Percentiles rank a stretch among this genome's conserved stretches.
phyloP scores from a whole-genome alignment of 495 filamentous ascomycete species.

The Talaromyces borbonicus region DNA sequence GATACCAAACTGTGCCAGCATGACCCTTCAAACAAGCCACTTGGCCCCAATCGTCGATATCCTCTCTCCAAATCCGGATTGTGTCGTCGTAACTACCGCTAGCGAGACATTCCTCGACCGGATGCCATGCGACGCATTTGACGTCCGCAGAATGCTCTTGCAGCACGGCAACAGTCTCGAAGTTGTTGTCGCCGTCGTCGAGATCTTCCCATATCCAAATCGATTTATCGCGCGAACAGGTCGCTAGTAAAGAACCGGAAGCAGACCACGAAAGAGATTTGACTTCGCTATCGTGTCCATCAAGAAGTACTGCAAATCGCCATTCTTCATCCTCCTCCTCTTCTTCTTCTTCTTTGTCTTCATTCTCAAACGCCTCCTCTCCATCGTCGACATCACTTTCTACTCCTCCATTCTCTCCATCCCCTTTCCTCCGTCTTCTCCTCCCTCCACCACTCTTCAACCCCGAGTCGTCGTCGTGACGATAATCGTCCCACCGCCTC shows the following conservation, averaged over 20 bases:
- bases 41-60: constrained; percentile 86
- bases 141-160: constrained; percentile 92
- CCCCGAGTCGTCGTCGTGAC: constrained; percentile 15
- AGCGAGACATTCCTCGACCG: constrained; percentile 69
- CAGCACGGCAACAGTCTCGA: constrained; percentile 89
- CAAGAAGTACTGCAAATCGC: constrained; percentile 77
- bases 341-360: constrained; percentile 13
- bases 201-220: constrained; percentile 99
- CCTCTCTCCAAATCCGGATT: constrained; percentile 79
- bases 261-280: constrained; percentile 77
- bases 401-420: constrained; percentile 1
- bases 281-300: constrained; percentile 90
- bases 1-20: constrained; percentile 71
- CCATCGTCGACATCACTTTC: constrained; percentile 3
- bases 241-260: constrained; percentile 72
- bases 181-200: constrained; percentile 73
- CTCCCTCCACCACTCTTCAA: no score
- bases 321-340: constrained; percentile 69
- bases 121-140: constrained; percentile 87
- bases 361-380: no score
- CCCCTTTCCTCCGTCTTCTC: constrained; percentile 17
- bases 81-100: constrained; percentile 89
- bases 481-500: constrained; percentile 52
- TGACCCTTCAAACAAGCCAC: constrained; percentile 75
- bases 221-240: constrained; percentile 82